Percentiles rank a stretch among this genome's conserved stretches.
phyloP scores from a whole-genome alignment of 768 basidiomycete genomes.

The Fistulinella prunicolor region DNA sequence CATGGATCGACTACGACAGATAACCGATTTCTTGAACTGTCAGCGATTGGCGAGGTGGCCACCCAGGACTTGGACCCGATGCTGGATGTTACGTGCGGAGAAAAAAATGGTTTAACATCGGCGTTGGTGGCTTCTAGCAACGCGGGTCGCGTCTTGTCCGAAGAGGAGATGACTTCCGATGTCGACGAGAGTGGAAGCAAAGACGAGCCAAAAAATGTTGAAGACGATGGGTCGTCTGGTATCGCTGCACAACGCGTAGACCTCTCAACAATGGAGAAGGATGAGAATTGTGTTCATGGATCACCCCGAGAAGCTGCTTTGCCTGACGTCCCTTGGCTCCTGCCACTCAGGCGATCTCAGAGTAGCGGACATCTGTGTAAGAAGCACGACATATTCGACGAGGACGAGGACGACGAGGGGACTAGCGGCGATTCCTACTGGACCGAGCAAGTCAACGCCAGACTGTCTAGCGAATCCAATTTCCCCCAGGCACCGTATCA shows the following conservation, averaged over 20 bases:
- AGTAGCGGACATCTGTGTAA: not conserved
- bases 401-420: slow-evolving; percentile 1
- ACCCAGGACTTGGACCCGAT: not conserved
- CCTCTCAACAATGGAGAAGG: no score
- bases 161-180: not conserved
- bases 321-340: not conserved
- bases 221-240: not conserved
- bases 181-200: not conserved
- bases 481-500: not conserved
- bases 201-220: not conserved
- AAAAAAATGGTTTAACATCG: not conserved
- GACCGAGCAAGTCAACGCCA: slow-evolving; percentile 10
- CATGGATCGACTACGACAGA: not conserved
- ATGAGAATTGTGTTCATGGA: no score
- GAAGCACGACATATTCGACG: not conserved
- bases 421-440: slow-evolving; percentile 3
- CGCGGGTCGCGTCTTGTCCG: not conserved
- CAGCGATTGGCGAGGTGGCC: not conserved
- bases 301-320: no score
- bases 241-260: no score
- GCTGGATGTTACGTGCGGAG: not conserved
- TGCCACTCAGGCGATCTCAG: not conserved
- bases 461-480: not conserved
- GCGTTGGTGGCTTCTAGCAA: not conserved
- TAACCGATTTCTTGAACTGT: no score